A percentile compares a stretch with the other conserved stretches of the same genome.
Conservation (phyloP, 768 basidiomycete genomes). For the Trametes meyenii region DNA sequence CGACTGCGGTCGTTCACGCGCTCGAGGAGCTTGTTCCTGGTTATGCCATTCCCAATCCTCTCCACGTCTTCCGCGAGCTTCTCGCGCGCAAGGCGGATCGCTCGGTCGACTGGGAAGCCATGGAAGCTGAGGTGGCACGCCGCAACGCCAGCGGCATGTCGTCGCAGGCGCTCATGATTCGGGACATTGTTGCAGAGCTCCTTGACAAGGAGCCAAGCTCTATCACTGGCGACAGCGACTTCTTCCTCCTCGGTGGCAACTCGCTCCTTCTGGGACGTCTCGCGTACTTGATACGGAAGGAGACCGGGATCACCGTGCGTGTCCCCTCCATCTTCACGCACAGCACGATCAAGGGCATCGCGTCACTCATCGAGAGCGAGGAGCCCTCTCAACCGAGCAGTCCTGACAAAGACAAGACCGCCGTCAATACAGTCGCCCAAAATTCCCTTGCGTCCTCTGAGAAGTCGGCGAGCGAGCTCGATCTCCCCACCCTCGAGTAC, state of each 20-base stretch:
- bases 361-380: slow-evolving; percentile 37
- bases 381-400: background rate
- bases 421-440: slow-evolving; percentile 13
- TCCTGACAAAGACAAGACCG: slow-evolving; percentile 22
- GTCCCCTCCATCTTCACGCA: slow-evolving; percentile 46
- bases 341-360: slow-evolving; percentile 47
- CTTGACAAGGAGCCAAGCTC: slow-evolving; percentile 25
- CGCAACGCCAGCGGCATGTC: slow-evolving; percentile 27
- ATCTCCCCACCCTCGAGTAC: slow-evolving; percentile 20
- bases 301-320: slow-evolving; percentile 39
- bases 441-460: slow-evolving; percentile 9
- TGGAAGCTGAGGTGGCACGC: slow-evolving; percentile 22
- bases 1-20: slow-evolving; percentile 9
- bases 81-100: slow-evolving; percentile 4
- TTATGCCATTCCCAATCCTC: slow-evolving; percentile 42
- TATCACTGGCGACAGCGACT: slow-evolving; percentile 29
- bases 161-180: slow-evolving; percentile 20
- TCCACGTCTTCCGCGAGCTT: slow-evolving; percentile 37
- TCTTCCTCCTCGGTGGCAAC: slow-evolving; percentile 48
- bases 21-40: slow-evolving; percentile 39
- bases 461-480: slow-evolving; percentile 12
- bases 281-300: slow-evolving; percentile 23
- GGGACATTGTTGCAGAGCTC: slow-evolving; percentile 29
- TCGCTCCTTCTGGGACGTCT: slow-evolving; percentile 40
- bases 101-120: slow-evolving; percentile 41